These are phyloP conservation scores for Eutreptiella sp. DNA, from an alignment of 208 protist species.

Conservation along the genomic window DNA sequence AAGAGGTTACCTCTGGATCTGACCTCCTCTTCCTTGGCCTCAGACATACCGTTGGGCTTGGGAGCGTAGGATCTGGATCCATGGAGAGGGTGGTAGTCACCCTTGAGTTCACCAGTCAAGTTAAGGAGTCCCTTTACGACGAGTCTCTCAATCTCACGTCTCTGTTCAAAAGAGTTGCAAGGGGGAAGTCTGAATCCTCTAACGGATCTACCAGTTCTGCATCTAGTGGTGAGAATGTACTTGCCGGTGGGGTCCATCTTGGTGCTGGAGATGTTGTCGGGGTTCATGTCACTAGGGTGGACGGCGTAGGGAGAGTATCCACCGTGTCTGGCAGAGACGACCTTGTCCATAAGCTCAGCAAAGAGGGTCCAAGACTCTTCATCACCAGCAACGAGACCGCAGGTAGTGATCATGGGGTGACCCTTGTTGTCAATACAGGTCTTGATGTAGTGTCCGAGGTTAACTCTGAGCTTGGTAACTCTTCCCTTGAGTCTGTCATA, in stretches of 20 bases:
- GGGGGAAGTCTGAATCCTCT: constrained; percentile 50
- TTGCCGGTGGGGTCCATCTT: constrained; percentile 51
- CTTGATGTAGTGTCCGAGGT: constrained; percentile 50
- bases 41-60: constrained; percentile 38
- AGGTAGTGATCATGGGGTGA: constrained; percentile 35
- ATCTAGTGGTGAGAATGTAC: constrained; percentile 52
- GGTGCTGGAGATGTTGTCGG: constrained; percentile 34
- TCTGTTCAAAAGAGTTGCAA: constrained; percentile 42
- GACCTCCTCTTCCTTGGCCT: constrained; percentile 52
- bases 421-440: constrained; percentile 51
- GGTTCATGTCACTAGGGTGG: constrained; percentile 51
- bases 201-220: constrained; percentile 47
- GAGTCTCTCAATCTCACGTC: constrained; percentile 48
- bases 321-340: constrained; percentile 54
- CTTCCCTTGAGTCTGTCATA: constrained; percentile 42
- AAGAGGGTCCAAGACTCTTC: constrained; percentile 53
- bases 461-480: constrained; percentile 47
- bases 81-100: constrained; percentile 50
- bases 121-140: constrained; percentile 40
- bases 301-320: constrained; percentile 49
- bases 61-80: constrained; percentile 24
- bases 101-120: constrained; percentile 46
- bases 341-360: constrained; percentile 46
- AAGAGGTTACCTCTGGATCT: constrained; percentile 56
- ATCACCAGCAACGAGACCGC: constrained; percentile 49